These are phyloP conservation scores for Metschnikowia amazonensis DNA, from an alignment of 805 yeast genomes.

Conservation along the genomic window DNA sequence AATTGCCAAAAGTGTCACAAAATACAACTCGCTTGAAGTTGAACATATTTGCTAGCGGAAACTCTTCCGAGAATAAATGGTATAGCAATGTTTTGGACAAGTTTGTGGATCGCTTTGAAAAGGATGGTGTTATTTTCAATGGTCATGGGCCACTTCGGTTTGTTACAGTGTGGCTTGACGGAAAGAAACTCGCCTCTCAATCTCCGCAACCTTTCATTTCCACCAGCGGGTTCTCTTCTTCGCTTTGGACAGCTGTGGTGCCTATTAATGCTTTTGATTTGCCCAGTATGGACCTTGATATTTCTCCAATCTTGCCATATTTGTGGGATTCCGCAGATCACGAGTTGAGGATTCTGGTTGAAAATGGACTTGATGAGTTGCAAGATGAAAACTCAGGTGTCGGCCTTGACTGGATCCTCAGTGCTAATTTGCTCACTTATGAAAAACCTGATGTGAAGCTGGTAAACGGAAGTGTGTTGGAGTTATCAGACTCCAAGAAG, in stretches of 20 bases:
- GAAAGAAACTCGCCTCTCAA: constrained; percentile 53
- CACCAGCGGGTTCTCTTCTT: constrained; percentile 80
- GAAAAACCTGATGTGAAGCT: constrained; percentile 40
- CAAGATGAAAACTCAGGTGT: constrained; percentile 21
- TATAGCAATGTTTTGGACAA: constrained; percentile 57
- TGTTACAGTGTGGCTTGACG: constrained; percentile 59
- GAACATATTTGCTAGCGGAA: constrained; percentile 66
- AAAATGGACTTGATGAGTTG: constrained; percentile 18
- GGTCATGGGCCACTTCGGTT: constrained; percentile 75
- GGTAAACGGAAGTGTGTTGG: constrained; percentile 36
- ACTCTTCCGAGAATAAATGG: constrained; percentile 83
- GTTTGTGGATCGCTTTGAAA: constrained; percentile 37
- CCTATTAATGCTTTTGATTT: constrained; percentile 71
- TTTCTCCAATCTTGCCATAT: constrained; percentile 66
- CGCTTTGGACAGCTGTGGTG: constrained; percentile 78
- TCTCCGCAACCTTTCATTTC: constrained; percentile 71
- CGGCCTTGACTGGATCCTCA: constrained; percentile 57
- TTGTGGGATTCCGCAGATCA: constrained; percentile 47
- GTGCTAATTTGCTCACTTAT: constrained; percentile 55
- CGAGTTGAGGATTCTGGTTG: constrained; percentile 24
- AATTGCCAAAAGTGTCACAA: constrained; percentile 44
- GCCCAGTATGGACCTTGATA: constrained; percentile 63
- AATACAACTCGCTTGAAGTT: constrained; percentile 61
- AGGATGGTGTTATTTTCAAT: constrained; percentile 26
- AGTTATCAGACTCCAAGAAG: constrained; percentile 18